Conservation (phyloP, 129 eudicot genomes). For the Tanacetum coccineum region DNA sequence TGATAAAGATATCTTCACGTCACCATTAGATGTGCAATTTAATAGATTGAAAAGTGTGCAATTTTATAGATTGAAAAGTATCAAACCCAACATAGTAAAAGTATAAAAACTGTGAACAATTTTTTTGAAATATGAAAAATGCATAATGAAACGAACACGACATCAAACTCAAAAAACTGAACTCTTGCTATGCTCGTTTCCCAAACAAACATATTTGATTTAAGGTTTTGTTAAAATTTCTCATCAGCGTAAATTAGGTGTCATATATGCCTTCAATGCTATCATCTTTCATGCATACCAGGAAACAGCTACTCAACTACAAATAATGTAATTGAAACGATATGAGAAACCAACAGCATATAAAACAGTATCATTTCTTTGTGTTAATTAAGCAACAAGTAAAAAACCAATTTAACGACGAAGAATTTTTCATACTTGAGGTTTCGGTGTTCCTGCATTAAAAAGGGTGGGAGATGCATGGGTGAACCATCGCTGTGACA, state of each 20-base stretch:
- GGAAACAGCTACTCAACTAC: constrained; percentile 95
- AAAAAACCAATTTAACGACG: not conserved
- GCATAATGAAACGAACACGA: not conserved
- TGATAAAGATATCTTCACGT: not conserved
- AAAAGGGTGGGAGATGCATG: constrained; percentile 97
- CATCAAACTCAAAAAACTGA: no score
- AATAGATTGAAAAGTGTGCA: no score
- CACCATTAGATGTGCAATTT: not conserved
- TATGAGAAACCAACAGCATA: not conserved
- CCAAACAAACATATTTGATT: not conserved
- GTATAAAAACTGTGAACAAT: not conserved
- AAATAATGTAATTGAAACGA: constrained; percentile 1
- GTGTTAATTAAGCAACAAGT: not conserved
- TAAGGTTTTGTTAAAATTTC: not conserved
- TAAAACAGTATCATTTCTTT: no score
- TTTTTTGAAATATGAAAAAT: not conserved
- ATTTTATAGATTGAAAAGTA: not conserved
- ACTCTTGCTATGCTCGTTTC: not conserved
- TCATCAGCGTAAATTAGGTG: constrained; percentile 26
- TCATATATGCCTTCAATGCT: constrained; percentile 94
- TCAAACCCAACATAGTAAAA: not conserved
- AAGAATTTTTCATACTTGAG: constrained; percentile 53
- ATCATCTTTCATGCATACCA: constrained; percentile 93
- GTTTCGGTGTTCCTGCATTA: constrained; percentile 94
- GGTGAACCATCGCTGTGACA: constrained; percentile 98